phyloP scores from a whole-genome alignment of 73 alveolate species.

The Paramecium caudatum region DNA sequence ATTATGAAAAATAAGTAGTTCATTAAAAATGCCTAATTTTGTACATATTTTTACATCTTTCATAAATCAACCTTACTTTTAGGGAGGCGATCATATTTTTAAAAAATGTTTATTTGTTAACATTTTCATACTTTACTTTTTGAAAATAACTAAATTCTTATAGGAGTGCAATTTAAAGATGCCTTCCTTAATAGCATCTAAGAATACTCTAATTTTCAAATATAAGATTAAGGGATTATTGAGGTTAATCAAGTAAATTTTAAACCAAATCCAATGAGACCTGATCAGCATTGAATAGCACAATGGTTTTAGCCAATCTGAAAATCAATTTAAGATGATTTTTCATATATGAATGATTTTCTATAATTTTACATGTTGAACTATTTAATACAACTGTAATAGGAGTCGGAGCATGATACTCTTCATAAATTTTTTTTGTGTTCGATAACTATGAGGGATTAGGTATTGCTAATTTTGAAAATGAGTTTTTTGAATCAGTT shows the following conservation, averaged over 20 bases:
- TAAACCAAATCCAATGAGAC: background rate
- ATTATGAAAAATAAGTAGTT: background rate
- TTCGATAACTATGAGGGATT: background rate
- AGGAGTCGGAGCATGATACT: background rate
- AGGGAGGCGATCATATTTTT: slow-evolving; percentile 10
- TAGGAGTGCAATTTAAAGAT: background rate
- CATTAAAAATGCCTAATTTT: background rate
- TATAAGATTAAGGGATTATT: background rate
- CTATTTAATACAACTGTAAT: background rate
- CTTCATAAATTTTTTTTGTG: background rate
- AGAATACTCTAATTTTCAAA: slow-evolving; percentile 13
- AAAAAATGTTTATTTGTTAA: background rate
- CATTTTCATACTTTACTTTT: slow-evolving; percentile 5
- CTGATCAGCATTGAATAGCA: background rate
- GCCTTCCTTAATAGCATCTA: background rate
- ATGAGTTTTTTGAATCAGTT: background rate
- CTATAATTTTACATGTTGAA: background rate
- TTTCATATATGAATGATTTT: background rate
- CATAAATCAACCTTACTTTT: slow-evolving; percentile 29
- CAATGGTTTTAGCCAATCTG: background rate
- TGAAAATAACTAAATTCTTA: slow-evolving; percentile 17
- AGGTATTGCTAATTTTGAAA: background rate
- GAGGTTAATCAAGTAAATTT: slow-evolving; percentile 12
- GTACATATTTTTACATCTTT: slow-evolving; percentile 1
- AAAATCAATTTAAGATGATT: slow-evolving; percentile 25